A percentile compares a stretch with the other conserved stretches of the same genome.
phyloP scores from a whole-genome alignment of 1,284 basidiomycete genomes.

The Mycena citricolor region DNA sequence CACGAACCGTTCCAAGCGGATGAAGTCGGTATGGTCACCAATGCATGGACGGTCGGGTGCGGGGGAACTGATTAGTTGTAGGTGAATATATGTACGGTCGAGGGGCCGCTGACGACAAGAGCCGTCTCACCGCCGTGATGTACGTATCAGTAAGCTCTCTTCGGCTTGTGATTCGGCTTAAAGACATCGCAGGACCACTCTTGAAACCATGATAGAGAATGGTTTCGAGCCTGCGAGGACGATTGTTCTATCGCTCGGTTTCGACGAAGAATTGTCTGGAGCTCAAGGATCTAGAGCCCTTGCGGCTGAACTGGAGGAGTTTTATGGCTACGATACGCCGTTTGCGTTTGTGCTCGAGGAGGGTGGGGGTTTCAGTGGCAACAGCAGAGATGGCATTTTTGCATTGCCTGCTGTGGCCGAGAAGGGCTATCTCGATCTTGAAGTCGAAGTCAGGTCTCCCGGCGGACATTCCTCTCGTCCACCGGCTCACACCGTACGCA shows the following conservation, averaged over 20 bases:
- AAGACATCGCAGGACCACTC: constrained; percentile 34
- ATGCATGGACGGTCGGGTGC: too few relatives aligned
- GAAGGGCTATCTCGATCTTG: constrained; percentile 52
- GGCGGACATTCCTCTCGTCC: constrained; percentile 57
- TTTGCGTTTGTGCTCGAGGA: constrained; percentile 49
- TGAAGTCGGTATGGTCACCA: constrained; percentile 4
- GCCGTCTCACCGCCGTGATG: constrained; percentile 57
- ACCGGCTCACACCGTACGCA: constrained; percentile 36
- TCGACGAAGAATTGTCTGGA: constrained; percentile 59
- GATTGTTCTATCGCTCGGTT: constrained; percentile 55
- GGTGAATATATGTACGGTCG: constrained; percentile 63
- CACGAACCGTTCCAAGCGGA: too few relatives aligned
- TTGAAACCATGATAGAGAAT: constrained; percentile 43
- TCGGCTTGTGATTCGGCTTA: not conserved
- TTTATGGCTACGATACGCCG: constrained; percentile 44
- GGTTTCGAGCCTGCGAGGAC: constrained; percentile 46
- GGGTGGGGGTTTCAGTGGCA: constrained; percentile 30
- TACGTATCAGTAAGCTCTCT: constrained; percentile 33
- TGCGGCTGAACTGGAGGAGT: constrained; percentile 38
- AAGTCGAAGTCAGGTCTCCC: constrained; percentile 41
- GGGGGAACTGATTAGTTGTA: too few relatives aligned
- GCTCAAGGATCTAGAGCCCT: constrained; percentile 43
- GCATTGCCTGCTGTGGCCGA: constrained; percentile 48
- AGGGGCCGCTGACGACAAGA: constrained; percentile 64
- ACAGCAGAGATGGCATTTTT: constrained; percentile 29